A percentile compares a stretch with the other conserved stretches of the same genome.
Evolutionary conservation across 2,329 filamentous ascomycete species (phyloP).

Genomic region (Seiridium unicorne): DNA sequence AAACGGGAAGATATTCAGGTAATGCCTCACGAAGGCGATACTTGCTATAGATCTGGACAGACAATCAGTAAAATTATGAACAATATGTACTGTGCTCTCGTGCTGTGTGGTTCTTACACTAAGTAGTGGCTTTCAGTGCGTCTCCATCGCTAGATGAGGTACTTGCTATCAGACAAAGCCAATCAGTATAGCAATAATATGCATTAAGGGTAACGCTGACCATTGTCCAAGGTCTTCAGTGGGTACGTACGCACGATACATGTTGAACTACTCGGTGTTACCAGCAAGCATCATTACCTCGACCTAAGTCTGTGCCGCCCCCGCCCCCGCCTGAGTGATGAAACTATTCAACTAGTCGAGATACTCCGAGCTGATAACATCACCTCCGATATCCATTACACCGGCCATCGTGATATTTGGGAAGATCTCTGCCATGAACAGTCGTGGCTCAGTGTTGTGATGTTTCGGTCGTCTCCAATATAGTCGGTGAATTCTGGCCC

Average conservation of each 20-base stretch:
- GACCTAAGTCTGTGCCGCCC: background rate
- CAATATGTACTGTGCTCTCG: background rate
- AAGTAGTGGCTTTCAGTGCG: too few species aligned
- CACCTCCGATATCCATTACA: conserved; percentile 17
- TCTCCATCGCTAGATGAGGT: too few species aligned
- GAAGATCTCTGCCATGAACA: conserved; percentile 4
- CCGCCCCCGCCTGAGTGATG: background rate
- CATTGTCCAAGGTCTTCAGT: too few species aligned
- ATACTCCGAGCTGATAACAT: conserved; percentile 17
- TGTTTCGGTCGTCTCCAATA: conserved; percentile 9
- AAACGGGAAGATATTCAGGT: background rate
- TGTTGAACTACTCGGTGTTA: background rate
- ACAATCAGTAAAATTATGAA: background rate
- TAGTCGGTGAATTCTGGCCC: conserved; percentile 13
- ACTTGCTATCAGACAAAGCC: too few species aligned
- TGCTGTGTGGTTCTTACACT: too few species aligned
- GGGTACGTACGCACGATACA: background rate
- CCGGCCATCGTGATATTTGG: conserved; percentile 32
- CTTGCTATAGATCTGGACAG: background rate
- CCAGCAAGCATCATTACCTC: background rate
- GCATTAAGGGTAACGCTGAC: background rate
- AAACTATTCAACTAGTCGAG: conserved; percentile 3
- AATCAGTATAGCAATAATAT: background rate
- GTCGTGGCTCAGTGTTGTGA: conserved; percentile 3
- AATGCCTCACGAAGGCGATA: background rate